A percentile compares a stretch with the other conserved stretches of the same genome.
These are phyloP conservation scores for Rutstroemia sp. DNA, from an alignment of 2,329 filamentous ascomycete genomes.

Conservation along the genomic window DNA sequence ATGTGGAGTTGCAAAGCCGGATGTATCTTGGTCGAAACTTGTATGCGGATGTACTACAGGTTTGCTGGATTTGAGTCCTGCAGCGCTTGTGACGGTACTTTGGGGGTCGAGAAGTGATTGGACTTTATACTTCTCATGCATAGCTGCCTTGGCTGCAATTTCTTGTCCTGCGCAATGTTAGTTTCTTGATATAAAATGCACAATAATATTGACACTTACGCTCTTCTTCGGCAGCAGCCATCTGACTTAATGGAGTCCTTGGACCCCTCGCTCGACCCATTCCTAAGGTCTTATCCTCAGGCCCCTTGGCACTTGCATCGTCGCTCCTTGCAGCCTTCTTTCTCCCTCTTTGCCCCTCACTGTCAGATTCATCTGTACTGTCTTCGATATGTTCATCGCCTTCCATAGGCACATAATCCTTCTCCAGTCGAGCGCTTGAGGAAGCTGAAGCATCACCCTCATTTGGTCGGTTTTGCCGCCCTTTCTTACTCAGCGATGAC, in stretches of 20 bases:
- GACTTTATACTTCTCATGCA: slow-evolving; percentile 22
- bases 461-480: slow-evolving; percentile 18
- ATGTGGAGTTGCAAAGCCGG: slow-evolving; percentile 48
- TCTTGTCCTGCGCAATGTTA: slow-evolving; percentile 15
- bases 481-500: slow-evolving; percentile 34
- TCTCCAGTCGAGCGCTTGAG: slow-evolving; percentile 21
- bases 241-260: slow-evolving; percentile 49
- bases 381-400: slow-evolving; percentile 24
- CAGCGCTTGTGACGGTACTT: slow-evolving; percentile 56
- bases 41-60: slow-evolving; percentile 70
- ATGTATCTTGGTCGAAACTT: slow-evolving; percentile 61
- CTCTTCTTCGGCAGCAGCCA: slow-evolving; percentile 73
- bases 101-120: slow-evolving; percentile 45
- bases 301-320: slow-evolving; percentile 23
- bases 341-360: slow-evolving; percentile 55
- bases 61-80: slow-evolving; percentile 48
- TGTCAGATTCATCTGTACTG: slow-evolving; percentile 46
- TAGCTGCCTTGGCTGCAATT: slow-evolving; percentile 16
- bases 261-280: slow-evolving; percentile 32
- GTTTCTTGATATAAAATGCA: neutral
- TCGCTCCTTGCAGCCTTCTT: slow-evolving; percentile 38
- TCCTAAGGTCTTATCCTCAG: slow-evolving; percentile 29
- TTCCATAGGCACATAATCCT: slow-evolving; percentile 23
- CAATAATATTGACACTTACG: slow-evolving; percentile 43
- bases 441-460: slow-evolving; percentile 14